Base-by-base conservation (phyloP, 148 eudicot genomes). In the Vaccinium macrocarpon region DNA sequence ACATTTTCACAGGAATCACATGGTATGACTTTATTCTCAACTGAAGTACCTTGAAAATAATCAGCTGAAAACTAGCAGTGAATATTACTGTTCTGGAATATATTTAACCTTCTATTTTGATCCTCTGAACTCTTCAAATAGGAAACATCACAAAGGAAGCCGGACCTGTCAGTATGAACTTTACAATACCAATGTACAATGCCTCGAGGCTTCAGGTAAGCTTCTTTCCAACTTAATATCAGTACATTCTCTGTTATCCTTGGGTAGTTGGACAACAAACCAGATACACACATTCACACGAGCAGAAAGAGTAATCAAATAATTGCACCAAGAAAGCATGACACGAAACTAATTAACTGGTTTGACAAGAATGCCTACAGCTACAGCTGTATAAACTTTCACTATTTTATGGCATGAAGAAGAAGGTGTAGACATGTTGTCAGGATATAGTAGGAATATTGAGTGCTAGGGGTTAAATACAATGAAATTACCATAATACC, bases 131-230 rank as follows among this genome's bases (percentile, higher is more conserved):
- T 71, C 25, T 46, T 79, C 27, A 83, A 76, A 68, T 88, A 93
- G 99, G 97, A 79, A 97, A 97, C 86, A 90, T 95, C 61, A 93
- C 97, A 1, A 97, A 97, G 88, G 99, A 97, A 89, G 99, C 98
- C 84, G 98, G 98, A 80, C 98, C 99, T 81, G 99, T 97, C 82
- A 92, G 95, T 88, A 93, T 97, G 98, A 95, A 93, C 78, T 97
- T 97, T 86, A 97, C 97, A 56, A 97, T 97, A 84, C 98, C 99
- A 14, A 97, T 95, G 99, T 92, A 91, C 89, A 97, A 97, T 85
- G 91, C 95, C 84, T 97, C 98, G 78, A 92, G 95, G 88, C 95
- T 97, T 84, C 98, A 96, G 97, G 99, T 94, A 89, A 84, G 81
- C 15, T 73, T 82, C 32, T 52, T 72, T 35, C 68, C 51, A 11